phyloP scores from a whole-genome alignment of 2,329 filamentous ascomycete genomes.

The Verticillium longisporum region DNA sequence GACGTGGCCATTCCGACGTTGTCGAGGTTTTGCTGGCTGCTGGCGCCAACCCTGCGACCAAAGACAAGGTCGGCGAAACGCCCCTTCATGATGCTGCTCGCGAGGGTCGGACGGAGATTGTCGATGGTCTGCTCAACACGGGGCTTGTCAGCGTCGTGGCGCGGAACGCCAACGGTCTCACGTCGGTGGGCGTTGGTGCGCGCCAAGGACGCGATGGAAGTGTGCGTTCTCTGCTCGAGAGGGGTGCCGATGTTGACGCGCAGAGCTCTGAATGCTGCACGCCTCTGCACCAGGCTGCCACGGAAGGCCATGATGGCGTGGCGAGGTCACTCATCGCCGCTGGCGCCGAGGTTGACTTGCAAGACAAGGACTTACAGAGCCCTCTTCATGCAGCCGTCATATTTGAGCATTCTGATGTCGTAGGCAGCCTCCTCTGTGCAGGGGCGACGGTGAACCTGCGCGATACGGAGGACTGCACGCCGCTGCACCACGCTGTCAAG shows the following conservation, averaged over 20 bases:
- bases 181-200: conserved; percentile 11
- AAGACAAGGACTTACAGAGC: conserved; percentile 12
- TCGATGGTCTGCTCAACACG: conserved; percentile 9
- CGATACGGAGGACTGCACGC: conserved; percentile 12
- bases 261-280: conserved; percentile 11
- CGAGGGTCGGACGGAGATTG: conserved; percentile 8
- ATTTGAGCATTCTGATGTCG: conserved; percentile 13
- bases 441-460: conserved; percentile 8
- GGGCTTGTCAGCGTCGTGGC: conserved; percentile 11
- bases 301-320: conserved; percentile 11
- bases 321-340: conserved; percentile 8
- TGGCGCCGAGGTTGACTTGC: conserved; percentile 12
- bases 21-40: conserved; percentile 3
- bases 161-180: conserved; percentile 9
- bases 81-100: conserved; percentile 10
- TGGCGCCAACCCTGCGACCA: conserved; percentile 11
- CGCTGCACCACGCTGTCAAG: conserved; percentile 13
- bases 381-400: conserved; percentile 12
- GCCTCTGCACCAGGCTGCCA: conserved; percentile 13
- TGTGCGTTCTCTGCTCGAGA: conserved; percentile 12
- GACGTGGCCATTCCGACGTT: conserved; percentile 2
- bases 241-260: conserved; percentile 12
- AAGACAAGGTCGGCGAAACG: conserved; percentile 11
- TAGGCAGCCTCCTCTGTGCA: conserved; percentile 6
- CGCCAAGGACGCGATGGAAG: conserved; percentile 11